Evolutionary conservation across 768 basidiomycete genomes (phyloP).

Genomic region (Boletus insuetus): DNA sequence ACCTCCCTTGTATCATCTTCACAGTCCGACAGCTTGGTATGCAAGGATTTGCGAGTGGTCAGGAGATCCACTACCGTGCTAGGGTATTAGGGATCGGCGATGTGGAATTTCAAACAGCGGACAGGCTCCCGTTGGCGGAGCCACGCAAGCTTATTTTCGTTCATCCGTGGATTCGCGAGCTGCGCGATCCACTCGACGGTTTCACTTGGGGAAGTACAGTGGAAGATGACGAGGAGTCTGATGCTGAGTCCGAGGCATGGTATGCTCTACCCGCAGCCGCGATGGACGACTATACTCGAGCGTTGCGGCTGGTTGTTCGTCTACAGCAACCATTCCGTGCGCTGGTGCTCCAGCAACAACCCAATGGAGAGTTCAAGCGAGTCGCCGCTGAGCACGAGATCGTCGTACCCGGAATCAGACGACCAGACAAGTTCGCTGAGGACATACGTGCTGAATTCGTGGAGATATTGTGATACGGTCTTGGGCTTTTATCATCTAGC

Average conservation of each 20-base stretch:
- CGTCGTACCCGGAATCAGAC: neutral
- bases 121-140: neutral
- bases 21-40: neutral
- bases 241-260: neutral
- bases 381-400: neutral
- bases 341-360: neutral
- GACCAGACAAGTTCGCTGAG: neutral
- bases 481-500: too few species aligned
- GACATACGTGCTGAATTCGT: neutral
- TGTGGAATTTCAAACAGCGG: neutral
- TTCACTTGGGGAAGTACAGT: neutral
- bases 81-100: neutral
- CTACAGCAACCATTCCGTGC: neutral
- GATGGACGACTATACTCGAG: neutral
- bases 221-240: neutral
- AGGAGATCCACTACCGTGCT: neutral
- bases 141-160: neutral
- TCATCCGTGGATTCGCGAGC: conserved; percentile 8
- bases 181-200: neutral
- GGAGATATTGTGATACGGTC: neutral
- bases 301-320: neutral
- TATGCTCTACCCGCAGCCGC: neutral
- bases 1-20: conserved; percentile 4
- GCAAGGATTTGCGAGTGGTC: neutral
- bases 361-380: neutral